phyloP scores from a whole-genome alignment of 2,329 filamentous ascomycete genomes.

The Apiospora hydei region DNA sequence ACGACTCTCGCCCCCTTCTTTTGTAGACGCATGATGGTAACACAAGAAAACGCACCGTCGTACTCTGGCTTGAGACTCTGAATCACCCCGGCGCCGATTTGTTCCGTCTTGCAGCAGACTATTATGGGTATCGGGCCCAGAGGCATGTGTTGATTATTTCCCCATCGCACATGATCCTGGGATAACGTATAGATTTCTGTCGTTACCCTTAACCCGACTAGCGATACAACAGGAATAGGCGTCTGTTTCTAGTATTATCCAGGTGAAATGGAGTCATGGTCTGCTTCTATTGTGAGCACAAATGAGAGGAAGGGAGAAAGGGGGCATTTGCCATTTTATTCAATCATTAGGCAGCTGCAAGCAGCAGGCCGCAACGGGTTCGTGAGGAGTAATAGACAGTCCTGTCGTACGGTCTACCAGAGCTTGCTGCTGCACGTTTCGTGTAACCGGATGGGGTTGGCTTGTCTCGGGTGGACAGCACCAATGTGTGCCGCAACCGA shows the following conservation, averaged over 20 bases:
- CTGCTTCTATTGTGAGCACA: background rate
- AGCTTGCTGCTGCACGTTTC: conserved; percentile 10
- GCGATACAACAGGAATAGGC: background rate
- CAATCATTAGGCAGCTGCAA: background rate
- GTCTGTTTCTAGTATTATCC: background rate
- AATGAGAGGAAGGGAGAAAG: background rate
- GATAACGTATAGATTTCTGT: background rate
- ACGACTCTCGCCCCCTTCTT: background rate
- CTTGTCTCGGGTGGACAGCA: background rate
- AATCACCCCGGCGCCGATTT: background rate
- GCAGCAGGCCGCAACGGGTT: background rate
- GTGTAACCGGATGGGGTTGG: background rate
- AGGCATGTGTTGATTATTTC: background rate
- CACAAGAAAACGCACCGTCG: conserved; percentile 11
- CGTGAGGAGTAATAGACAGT: background rate
- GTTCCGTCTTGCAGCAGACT: conserved; percentile 14
- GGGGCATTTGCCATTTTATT: background rate
- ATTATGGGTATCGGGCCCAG: background rate
- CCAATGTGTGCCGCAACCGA: background rate
- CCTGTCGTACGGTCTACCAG: background rate
- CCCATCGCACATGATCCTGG: background rate
- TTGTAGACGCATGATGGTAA: background rate
- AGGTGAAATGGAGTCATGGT: background rate
- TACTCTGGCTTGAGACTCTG: conserved; percentile 16
- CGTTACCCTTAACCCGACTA: background rate